phyloP scores from a whole-genome alignment of 2,329 filamentous ascomycete species.

The Phaeosphaeria sp. region DNA sequence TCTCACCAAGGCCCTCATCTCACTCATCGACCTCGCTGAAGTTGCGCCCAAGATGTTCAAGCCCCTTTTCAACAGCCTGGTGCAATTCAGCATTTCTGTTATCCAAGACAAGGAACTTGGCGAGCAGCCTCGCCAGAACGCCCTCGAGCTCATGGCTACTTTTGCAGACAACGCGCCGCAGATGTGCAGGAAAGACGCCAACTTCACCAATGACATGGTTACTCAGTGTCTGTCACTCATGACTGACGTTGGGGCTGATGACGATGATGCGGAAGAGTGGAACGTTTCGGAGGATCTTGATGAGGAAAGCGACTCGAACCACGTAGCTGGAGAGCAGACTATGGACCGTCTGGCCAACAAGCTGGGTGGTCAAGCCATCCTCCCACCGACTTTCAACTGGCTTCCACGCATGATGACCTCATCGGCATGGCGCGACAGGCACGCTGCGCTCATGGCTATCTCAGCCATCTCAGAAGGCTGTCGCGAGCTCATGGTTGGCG shows the following conservation, averaged over 20 bases:
- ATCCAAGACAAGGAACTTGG: slow-evolving; percentile 95
- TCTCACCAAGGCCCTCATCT: slow-evolving; percentile 85
- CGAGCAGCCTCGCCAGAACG: slow-evolving; percentile 90
- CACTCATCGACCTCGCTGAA: slow-evolving; percentile 93
- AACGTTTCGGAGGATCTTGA: slow-evolving; percentile 92
- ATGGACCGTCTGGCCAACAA: slow-evolving; percentile 99
- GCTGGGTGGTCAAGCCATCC: slow-evolving; percentile 88
- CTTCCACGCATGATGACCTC: slow-evolving; percentile 97
- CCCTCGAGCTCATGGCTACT: slow-evolving; percentile 95
- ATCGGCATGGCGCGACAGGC: slow-evolving; percentile 90
- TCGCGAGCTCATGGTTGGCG: slow-evolving; percentile 91
- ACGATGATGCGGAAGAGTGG: slow-evolving; percentile 95
- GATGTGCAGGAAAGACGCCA: slow-evolving; percentile 94
- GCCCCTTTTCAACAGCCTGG: slow-evolving; percentile 87
- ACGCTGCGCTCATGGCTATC: slow-evolving; percentile 97
- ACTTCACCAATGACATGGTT: slow-evolving; percentile 95
- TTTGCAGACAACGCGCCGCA: slow-evolving; percentile 94
- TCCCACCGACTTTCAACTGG: slow-evolving; percentile 95
- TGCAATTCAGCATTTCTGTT: slow-evolving; percentile 90
- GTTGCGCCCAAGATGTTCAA: slow-evolving; percentile 98
- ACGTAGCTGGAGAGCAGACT: slow-evolving; percentile 96
- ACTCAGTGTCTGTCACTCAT: slow-evolving; percentile 97
- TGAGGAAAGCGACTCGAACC: slow-evolving; percentile 96
- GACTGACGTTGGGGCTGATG: slow-evolving; percentile 94
- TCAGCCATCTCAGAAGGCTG: slow-evolving; percentile 98